These are phyloP conservation scores for Alopecurus myosuroides DNA, from an alignment of 176 grass and related monocot species.

Conservation along the genomic window DNA sequence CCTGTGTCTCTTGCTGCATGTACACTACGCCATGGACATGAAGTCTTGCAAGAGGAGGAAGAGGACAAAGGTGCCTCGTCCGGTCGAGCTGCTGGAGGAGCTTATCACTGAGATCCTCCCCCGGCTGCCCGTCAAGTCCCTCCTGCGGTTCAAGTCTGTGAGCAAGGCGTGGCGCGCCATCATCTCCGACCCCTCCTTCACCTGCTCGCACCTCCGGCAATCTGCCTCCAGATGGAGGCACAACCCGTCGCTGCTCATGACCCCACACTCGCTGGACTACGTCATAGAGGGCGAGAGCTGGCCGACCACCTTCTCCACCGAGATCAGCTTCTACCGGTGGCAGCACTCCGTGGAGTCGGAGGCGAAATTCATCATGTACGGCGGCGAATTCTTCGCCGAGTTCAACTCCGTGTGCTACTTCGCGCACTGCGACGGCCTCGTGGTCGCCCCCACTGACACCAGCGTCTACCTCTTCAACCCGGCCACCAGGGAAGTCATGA, in stretches of 20 bases:
- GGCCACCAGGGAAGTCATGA: not conserved
- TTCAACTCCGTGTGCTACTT: not conserved
- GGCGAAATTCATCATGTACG: not conserved
- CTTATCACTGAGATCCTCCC: not conserved
- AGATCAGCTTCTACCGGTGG: not conserved
- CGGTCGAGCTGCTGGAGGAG: not conserved
- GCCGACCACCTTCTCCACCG: not conserved
- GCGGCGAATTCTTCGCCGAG: not conserved
- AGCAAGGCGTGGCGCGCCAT: not conserved
- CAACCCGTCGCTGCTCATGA: not conserved
- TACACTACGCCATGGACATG: no score
- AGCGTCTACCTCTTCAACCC: constrained; percentile 4
- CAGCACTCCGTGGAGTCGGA: not conserved
- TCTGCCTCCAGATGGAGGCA: not conserved
- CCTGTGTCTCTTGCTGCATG: no score
- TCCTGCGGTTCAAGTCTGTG: not conserved
- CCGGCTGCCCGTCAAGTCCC: not conserved
- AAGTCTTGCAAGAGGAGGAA: not conserved
- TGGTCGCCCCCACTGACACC: not conserved
- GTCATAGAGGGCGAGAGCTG: not conserved
- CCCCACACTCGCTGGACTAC: not conserved
- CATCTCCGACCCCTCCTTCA: not conserved
- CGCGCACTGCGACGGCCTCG: constrained; percentile 8
- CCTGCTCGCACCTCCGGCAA: not conserved
- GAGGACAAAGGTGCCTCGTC: not conserved